Evolutionary conservation across 306 rosid species (phyloP).

Genomic region (Cicer judaicum): DNA sequence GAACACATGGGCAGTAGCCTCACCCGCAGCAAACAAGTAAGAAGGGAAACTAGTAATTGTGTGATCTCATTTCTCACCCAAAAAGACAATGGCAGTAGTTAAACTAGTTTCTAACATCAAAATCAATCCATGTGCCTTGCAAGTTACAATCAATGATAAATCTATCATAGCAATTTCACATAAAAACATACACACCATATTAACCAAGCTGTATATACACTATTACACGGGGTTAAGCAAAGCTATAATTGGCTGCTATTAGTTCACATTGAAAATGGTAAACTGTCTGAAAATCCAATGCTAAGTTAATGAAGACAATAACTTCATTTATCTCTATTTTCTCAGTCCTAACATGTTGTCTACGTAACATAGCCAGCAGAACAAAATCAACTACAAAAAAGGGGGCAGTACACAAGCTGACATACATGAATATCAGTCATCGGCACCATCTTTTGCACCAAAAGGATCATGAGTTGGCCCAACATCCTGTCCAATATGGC

Average conservation of each 20-base stretch:
- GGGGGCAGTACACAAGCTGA: constrained; percentile 15
- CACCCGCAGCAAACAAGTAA: not conserved
- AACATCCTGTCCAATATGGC: constrained; percentile 96
- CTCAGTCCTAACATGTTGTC: not conserved
- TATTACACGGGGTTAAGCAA: not conserved
- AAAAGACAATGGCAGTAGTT: not conserved
- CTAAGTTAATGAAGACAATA: not conserved
- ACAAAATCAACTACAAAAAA: constrained; percentile 18
- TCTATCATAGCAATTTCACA: constrained; percentile 2
- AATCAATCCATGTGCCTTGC: not conserved
- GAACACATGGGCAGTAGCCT: not conserved
- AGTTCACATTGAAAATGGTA: not conserved
- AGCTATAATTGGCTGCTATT: no score
- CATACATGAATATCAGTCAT: constrained; percentile 57
- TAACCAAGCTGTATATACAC: not conserved
- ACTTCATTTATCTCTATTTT: not conserved
- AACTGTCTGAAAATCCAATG: constrained; percentile 14
- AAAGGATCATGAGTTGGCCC: constrained; percentile 96
- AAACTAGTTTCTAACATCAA: constrained; percentile 13
- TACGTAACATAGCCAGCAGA: constrained; percentile 20
- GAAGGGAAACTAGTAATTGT: not conserved
- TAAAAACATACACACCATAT: not conserved
- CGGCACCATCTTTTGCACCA: constrained; percentile 63
- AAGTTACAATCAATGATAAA: constrained; percentile 3
- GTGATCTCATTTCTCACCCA: not conserved